phyloP scores from a whole-genome alignment of 2,329 filamentous ascomycete species.

The Myriosclerotinia duriaeana region DNA sequence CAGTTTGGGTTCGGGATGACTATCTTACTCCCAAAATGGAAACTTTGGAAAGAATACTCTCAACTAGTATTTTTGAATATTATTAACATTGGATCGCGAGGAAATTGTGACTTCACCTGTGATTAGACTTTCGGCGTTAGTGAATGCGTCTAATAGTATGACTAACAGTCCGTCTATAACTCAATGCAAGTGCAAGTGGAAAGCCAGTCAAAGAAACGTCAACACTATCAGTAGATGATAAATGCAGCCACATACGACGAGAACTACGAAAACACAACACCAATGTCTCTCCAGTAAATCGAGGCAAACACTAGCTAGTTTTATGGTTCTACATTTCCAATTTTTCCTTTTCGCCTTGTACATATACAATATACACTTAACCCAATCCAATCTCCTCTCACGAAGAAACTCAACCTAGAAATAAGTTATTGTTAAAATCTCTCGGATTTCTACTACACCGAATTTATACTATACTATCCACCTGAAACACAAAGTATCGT shows the following conservation, averaged over 20 bases:
- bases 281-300: slow-evolving; percentile 45
- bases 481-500: too few species aligned
- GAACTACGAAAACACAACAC: slow-evolving; percentile 61
- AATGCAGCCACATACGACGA: slow-evolving; percentile 61
- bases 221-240: slow-evolving; percentile 50
- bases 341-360: too few species aligned
- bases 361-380: too few species aligned
- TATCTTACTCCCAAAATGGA: neutral
- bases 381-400: too few species aligned
- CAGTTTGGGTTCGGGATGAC: neutral
- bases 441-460: too few species aligned
- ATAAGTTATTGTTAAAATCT: too few species aligned
- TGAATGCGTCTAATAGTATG: slow-evolving; percentile 34
- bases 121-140: neutral
- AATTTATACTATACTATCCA: too few species aligned
- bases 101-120: too few species aligned
- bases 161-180: slow-evolving; percentile 62
- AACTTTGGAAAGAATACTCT: too few species aligned
- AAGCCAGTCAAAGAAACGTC: slow-evolving; percentile 57
- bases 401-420: too few species aligned
- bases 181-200: slow-evolving; percentile 68
- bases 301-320: too few species aligned
- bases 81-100: neutral
- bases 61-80: neutral
- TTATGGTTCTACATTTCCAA: too few species aligned